These are phyloP conservation scores for Danielozyma ontarioensis DNA, from an alignment of 805 yeast species.

Conservation along the genomic window DNA sequence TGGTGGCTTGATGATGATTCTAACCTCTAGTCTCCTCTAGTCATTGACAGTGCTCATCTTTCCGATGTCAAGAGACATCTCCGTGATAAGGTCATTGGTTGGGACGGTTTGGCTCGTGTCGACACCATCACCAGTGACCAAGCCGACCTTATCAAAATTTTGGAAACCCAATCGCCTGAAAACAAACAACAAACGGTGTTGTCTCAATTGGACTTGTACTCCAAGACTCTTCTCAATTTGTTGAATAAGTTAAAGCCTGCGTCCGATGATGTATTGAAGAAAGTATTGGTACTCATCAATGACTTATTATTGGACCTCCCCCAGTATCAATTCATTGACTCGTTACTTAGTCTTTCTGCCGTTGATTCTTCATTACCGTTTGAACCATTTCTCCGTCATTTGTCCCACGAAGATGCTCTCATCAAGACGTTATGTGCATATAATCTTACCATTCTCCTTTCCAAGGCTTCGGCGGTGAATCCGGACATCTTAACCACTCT, in stretches of 20 bases:
- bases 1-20: slow-evolving; percentile 3
- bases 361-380: slow-evolving; percentile 47
- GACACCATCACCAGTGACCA: slow-evolving; percentile 62
- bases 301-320: slow-evolving; percentile 46
- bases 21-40: slow-evolving; percentile 25
- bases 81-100: slow-evolving; percentile 77
- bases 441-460: slow-evolving; percentile 47
- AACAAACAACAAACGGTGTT: slow-evolving; percentile 38
- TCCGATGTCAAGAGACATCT: slow-evolving; percentile 62
- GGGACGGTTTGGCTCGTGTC: slow-evolving; percentile 86
- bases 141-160: slow-evolving; percentile 53
- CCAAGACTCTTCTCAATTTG: slow-evolving; percentile 49
- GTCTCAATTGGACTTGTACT: slow-evolving; percentile 45
- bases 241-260: slow-evolving; percentile 42
- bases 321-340: slow-evolving; percentile 25
- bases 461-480: slow-evolving; percentile 23
- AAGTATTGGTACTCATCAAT: slow-evolving; percentile 54
- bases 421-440: slow-evolving; percentile 52
- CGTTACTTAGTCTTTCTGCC: slow-evolving; percentile 38
- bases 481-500: slow-evolving; percentile 35
- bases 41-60: slow-evolving; percentile 61
- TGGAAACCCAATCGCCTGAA: slow-evolving; percentile 44
- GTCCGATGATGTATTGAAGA: slow-evolving; percentile 60
- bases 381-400: slow-evolving; percentile 46
- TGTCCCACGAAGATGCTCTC: slow-evolving; percentile 52